Base-by-base conservation (phyloP, 2,329 filamentous ascomycete genomes). In the Thyridium curvatum region DNA sequence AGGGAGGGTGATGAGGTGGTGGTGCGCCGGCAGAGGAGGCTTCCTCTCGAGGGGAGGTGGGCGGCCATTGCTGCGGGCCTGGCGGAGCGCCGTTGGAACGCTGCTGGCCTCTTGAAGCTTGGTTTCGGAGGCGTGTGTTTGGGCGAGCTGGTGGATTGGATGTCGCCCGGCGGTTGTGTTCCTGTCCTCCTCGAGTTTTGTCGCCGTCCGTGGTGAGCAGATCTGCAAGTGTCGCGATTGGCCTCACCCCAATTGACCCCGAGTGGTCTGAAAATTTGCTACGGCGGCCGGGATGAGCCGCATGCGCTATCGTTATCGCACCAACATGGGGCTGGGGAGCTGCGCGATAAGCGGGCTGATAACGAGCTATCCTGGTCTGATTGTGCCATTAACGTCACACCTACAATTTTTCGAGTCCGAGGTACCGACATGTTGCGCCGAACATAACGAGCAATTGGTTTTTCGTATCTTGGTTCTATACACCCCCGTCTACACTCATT, bases 11-110 rank as follows among this genome's bases (percentile, higher is more conserved):
- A 39, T 33, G 55, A 45, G 43, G 51, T 46, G 42, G 42, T 32
- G 36, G 39, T 42, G 38, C 47, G 56, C 42, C 39, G 48, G 43
- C 44, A 48, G 45, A 54, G 54, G 50, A 60, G 42, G 48, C 54
- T 43, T 41, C 44, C 31, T 14, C 48, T 56, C 45, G 38, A 48
- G 43, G 45, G 49, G 44, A 55, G 53, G 51, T 60, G 44, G 21
- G 21, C 21, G 21, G 41, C 29, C 38, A 38, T 41, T 36, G 33
- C 39, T 39, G 38, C 39, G 21, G 21, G 6, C 10, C 10, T 26
- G 21, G 21, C 6, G 21, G 21, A 26, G 21, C 21, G 21, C 21
- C 10, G 21, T 45, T 45, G 42, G 39, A 21, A 42, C 37, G 30
- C 45, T 39, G n/a, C n/a, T n/a, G n/a, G n/a, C n/a, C n/a, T n/a